Base-by-base conservation (phyloP, 2,329 filamentous ascomycete genomes). In the Escovopsis weberi region DNA sequence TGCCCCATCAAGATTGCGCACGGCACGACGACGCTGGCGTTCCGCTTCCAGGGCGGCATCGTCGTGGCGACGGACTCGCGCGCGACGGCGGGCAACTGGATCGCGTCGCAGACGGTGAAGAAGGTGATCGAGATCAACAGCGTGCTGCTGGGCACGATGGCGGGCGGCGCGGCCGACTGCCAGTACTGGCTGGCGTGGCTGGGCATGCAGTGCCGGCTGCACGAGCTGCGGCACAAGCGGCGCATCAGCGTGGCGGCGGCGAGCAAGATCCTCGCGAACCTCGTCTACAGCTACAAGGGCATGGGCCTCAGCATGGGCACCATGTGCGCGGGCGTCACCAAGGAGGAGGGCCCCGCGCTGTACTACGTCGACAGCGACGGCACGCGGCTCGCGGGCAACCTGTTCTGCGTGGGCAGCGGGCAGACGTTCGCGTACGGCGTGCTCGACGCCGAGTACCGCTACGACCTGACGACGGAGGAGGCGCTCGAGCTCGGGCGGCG, bases 111-210 rank as follows among this genome's bases (percentile, higher is more conserved):
- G 74, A 98, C 91, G 42, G 91, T 98, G 60, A 98, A 98, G 80
- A 98, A 98, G 75, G 91, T 98, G 54, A 96, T 98, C 60, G 87
- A 94, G 74, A 94, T 94, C 73, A 94, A 94, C 72, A 85, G 74
- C 66, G 83, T 82, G 65, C 74, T 98, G 65, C 69, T 98, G 57
- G 91, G 91, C 51, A 98, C 91, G 53, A 94, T 98, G 89, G 91
- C 91, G 49, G 91, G 91, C 65, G 91, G 91, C 67, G 91, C 91
- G 59, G 91, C 91, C 64, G 91, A 98, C 68, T 98, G 91, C 67
- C 91, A 96, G 78, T 96, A 95, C 76, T 98, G 91, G 91, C 83
- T 98, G 51, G 88, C 87, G 59, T 98, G 94, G 73, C 77, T 98
- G 51, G 91, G 89, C 58, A 94, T 96, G 82, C 88, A 98, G 74